Conservation (phyloP, 495 filamentous ascomycete species). For the Pyrenula massariospora region DNA sequence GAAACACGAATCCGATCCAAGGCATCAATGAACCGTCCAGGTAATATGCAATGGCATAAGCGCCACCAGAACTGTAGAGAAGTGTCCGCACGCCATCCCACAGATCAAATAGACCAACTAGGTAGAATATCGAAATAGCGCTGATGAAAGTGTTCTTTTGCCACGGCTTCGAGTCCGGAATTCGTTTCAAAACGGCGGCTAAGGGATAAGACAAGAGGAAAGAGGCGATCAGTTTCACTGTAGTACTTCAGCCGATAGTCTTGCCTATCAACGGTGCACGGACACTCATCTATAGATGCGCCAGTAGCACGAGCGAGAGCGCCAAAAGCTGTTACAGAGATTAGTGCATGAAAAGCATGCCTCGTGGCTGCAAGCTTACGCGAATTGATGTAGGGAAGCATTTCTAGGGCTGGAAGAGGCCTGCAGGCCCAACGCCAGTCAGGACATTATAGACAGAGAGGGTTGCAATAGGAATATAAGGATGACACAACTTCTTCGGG, state of each 20-base stretch:
- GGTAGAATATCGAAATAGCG: slow-evolving; percentile 70
- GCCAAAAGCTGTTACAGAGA: slow-evolving; percentile 51
- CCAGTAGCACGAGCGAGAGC: slow-evolving; percentile 55
- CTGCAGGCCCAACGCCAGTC: too few species aligned
- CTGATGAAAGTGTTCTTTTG: slow-evolving; percentile 88
- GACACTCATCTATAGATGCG: slow-evolving; percentile 80
- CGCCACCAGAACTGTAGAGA: slow-evolving; percentile 61
- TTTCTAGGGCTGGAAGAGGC: slow-evolving; percentile 20
- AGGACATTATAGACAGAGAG: too few species aligned
- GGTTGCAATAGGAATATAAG: too few species aligned
- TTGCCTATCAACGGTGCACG: slow-evolving; percentile 10
- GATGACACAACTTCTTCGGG: too few species aligned
- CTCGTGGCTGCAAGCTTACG: slow-evolving; percentile 38
- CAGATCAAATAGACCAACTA: slow-evolving; percentile 88
- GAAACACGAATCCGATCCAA: slow-evolving; percentile 87
- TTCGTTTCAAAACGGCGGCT: slow-evolving; percentile 75
- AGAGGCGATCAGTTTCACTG: slow-evolving; percentile 87
- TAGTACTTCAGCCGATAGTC: slow-evolving; percentile 2
- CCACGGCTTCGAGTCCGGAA: slow-evolving; percentile 74
- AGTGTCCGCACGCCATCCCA: slow-evolving; percentile 80
- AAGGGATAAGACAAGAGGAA: slow-evolving; percentile 91
- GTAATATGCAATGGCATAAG: slow-evolving; percentile 76
- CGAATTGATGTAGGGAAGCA: slow-evolving; percentile 80
- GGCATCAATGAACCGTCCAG: slow-evolving; percentile 93
- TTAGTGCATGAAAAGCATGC: slow-evolving; percentile 12